Evolutionary conservation across 768 basidiomycete species (phyloP), one percentile per base, ranked within the genome.

Genomic region (Exidia glandulosa): DNA sequence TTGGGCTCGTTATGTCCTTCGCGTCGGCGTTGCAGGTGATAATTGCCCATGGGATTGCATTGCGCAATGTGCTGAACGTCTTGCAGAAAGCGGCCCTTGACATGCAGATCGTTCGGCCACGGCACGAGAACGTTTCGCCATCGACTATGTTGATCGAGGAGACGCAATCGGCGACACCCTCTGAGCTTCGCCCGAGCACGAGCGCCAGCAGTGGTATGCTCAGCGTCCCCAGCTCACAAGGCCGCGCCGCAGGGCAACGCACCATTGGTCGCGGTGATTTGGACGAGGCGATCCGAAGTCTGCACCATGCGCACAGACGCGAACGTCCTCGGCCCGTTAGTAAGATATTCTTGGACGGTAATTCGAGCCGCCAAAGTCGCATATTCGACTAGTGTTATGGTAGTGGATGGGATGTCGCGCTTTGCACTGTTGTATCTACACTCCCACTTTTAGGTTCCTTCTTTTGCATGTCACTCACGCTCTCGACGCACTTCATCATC

Each of bases 201-300:
- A 57, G 32, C 56, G 32, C 58, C 50, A 36, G 37, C n/a, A 34
- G 32, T 33, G 25, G 50, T 12, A 25, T 59, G 23, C 50, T 59
- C 25, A 19, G 52, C 68, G 23, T 64, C 69, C 64, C 70, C 7
- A 70, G 62, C 14, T 78, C 79, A 1, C 76, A 79, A 58, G 72
- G 76, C 3, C 70, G 73, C 30, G 75, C 77, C 54, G 69, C 70
- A 31, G 79, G 77, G 45, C 74, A 72, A 56, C 74, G 73, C 33
- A 86, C 89, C 2, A 68, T 89, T 62, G 84, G 85, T 6, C 81
- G 86, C 36, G 93, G 93, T 10, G 87, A 87, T 59, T 72, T 95
- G 32, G 92, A 97, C 64, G 81, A 88, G 66, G 88, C 88, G 2
- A 87, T 97, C 41, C 84, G 88, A 19, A 91, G 85, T 62, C 81